phyloP scores from a whole-genome alignment of 2,329 filamentous ascomycete genomes.

The Cercospora sojina region DNA sequence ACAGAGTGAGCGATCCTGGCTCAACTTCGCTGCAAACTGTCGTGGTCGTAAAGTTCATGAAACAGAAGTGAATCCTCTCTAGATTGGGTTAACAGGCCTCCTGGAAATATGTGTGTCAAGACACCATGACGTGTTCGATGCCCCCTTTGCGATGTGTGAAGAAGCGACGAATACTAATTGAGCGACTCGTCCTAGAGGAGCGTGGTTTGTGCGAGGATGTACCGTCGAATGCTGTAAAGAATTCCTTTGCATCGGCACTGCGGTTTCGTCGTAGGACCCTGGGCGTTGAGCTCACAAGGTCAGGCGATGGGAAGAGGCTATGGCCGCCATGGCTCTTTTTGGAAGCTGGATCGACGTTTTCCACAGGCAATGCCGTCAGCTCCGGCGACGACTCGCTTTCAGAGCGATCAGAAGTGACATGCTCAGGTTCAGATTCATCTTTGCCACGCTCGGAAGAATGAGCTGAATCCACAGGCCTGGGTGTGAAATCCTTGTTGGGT shows the following conservation, averaged over 20 bases:
- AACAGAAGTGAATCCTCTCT: not conserved
- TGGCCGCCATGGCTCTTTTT: constrained; percentile 13
- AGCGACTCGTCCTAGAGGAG: constrained; percentile 18
- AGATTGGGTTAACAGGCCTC: not conserved
- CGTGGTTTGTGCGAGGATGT: constrained; percentile 11
- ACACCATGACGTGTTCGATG: constrained; percentile 15
- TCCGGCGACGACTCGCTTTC: constrained; percentile 15
- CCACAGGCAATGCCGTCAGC: not conserved
- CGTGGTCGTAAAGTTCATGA: not conserved
- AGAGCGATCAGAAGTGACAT: constrained; percentile 1
- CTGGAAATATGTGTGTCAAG: not conserved
- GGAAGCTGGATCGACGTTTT: not conserved
- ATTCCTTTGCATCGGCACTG: constrained; percentile 16
- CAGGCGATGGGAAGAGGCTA: constrained; percentile 22
- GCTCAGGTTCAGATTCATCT: constrained; percentile 6
- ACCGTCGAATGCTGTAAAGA: constrained; percentile 5
- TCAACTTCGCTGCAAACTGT: not conserved
- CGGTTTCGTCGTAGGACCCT: constrained; percentile 3
- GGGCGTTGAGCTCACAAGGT: constrained; percentile 18
- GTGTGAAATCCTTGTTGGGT: constrained; percentile 3
- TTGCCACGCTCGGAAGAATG: constrained; percentile 21
- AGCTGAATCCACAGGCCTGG: constrained; percentile 23
- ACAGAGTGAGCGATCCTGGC: not conserved
- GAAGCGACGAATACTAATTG: constrained; percentile 20
- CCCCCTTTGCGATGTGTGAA: constrained; percentile 18